Conservation (phyloP, 352 stramenopile species). For the Pythium myriotylum region DNA sequence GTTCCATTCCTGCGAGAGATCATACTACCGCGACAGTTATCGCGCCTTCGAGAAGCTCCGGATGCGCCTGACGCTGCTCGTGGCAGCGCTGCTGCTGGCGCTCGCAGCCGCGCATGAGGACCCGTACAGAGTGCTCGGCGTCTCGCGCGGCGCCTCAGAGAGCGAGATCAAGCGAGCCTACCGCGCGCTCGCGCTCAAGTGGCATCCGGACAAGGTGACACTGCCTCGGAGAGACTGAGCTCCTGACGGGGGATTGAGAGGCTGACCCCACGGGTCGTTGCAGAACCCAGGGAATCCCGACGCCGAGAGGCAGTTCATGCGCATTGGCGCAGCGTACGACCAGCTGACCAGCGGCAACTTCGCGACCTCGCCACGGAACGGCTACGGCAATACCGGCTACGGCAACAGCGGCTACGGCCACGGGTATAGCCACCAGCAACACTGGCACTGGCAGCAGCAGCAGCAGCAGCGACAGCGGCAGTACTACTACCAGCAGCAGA, state of each 20-base stretch:
- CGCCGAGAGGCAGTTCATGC: conserved; percentile 78
- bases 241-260: no score
- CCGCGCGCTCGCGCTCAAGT: conserved; percentile 84
- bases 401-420: conserved; percentile 45
- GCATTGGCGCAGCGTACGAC: conserved; percentile 75
- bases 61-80: conserved; percentile 11
- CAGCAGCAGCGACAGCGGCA: conserved; percentile 6
- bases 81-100: conserved; percentile 19
- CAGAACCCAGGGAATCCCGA: conserved; percentile 67
- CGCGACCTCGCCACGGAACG: conserved; percentile 2
- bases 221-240: not conserved
- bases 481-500: conserved; percentile 16
- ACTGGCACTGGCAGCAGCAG: conserved; percentile 43
- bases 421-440: conserved; percentile 32
- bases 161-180: conserved; percentile 87
- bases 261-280: no score
- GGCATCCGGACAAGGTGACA: conserved; percentile 88
- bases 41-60: not conserved
- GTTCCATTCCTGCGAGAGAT: not conserved
- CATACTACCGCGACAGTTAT: not conserved
- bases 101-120: conserved; percentile 47
- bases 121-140: conserved; percentile 70
- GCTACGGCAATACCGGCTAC: conserved; percentile 30
- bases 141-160: conserved; percentile 64
- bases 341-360: conserved; percentile 42